Conservation (phyloP, 108 stramenopile genomes). For the Phaeodactylum tricornutum region DNA sequence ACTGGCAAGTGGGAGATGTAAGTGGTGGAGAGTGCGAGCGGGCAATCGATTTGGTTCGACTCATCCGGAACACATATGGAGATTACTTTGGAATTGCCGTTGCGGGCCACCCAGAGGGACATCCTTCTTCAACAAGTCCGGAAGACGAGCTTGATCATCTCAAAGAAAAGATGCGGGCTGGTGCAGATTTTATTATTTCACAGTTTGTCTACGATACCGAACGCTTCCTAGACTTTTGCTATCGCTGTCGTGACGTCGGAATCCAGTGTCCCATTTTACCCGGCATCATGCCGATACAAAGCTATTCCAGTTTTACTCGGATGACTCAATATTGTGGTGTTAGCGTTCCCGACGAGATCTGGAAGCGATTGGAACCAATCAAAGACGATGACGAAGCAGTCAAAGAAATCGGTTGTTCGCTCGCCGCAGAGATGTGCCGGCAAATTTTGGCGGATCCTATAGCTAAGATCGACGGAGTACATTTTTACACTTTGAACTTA, state of each 20-base stretch:
- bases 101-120: slow-evolving; percentile 93
- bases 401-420: slow-evolving; percentile 81
- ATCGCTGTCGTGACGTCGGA: slow-evolving; percentile 58
- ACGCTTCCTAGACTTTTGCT: slow-evolving; percentile 72
- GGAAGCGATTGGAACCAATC: slow-evolving; percentile 53
- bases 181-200: slow-evolving; percentile 92
- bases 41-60: slow-evolving; percentile 84
- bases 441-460: slow-evolving; percentile 38
- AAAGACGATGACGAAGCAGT: slow-evolving; percentile 91
- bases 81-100: slow-evolving; percentile 92
- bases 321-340: slow-evolving; percentile 81
- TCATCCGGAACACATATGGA: slow-evolving; percentile 85
- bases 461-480: slow-evolving; percentile 71
- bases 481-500: slow-evolving; percentile 95
- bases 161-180: slow-evolving; percentile 89
- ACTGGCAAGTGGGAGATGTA: slow-evolving; percentile 58
- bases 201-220: slow-evolving; percentile 93
- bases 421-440: slow-evolving; percentile 74
- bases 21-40: slow-evolving; percentile 67
- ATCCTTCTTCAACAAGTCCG: slow-evolving; percentile 55
- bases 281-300: slow-evolving; percentile 94
- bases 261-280: slow-evolving; percentile 90
- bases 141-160: slow-evolving; percentile 79
- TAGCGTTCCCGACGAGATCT: slow-evolving; percentile 53
- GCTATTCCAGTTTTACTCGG: slow-evolving; percentile 57